Percentiles rank a stretch among this genome's conserved stretches.
Evolutionary conservation across 306 rosid genomes (phyloP).

Genomic region (Boehmeria nivea): DNA sequence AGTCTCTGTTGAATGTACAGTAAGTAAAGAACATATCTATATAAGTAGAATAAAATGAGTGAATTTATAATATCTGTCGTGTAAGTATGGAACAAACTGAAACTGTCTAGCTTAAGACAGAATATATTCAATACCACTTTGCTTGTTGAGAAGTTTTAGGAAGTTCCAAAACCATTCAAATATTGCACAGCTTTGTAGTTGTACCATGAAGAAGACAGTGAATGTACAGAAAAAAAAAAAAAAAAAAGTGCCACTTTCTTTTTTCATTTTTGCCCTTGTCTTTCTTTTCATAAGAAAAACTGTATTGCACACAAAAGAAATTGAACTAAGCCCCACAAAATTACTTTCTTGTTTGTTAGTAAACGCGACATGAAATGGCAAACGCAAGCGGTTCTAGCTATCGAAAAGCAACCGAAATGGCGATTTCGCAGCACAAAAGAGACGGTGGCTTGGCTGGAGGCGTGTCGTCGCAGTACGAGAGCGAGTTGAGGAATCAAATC

Average conservation of each 20-base stretch:
- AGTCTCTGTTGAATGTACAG: too few relatives aligned
- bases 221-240: too few relatives aligned
- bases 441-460: background rate
- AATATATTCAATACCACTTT: background rate
- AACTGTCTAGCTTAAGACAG: background rate
- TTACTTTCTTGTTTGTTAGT: background rate
- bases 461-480: background rate
- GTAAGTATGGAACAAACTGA: background rate
- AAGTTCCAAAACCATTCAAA: background rate
- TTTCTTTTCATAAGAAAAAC: too few relatives aligned
- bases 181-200: too few relatives aligned
- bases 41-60: too few relatives aligned
- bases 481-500: constrained; percentile 10
- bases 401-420: constrained; percentile 3
- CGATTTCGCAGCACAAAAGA: background rate
- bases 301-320: constrained; percentile 7
- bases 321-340: background rate
- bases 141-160: constrained; percentile 5
- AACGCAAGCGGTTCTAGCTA: background rate
- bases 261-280: too few relatives aligned
- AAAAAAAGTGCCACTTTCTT: background rate
- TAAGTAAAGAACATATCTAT: too few relatives aligned
- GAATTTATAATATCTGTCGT: too few relatives aligned
- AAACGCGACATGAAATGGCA: constrained; percentile 1
- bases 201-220: constrained; percentile 4